phyloP scores from a whole-genome alignment of 2,329 filamentous ascomycete species.

The Didymella lethalis region DNA sequence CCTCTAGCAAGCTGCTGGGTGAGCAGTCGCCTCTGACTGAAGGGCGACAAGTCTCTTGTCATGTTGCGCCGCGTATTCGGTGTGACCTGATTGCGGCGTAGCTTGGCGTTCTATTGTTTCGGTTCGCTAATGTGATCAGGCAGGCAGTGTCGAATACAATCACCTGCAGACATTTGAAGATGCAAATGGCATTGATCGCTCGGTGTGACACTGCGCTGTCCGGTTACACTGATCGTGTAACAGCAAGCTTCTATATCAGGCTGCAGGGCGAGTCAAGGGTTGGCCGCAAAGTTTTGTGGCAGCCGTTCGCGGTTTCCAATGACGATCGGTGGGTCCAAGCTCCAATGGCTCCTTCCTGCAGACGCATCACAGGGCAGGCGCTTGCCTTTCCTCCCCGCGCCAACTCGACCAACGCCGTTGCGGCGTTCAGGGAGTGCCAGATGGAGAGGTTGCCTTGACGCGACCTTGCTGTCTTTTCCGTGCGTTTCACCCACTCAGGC shows the following conservation, averaged over 20 bases:
- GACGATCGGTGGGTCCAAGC: conserved; percentile 6
- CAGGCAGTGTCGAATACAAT: conserved; percentile 2
- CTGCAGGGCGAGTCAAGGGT: conserved; percentile 4
- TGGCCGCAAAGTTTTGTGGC: conserved; percentile 15
- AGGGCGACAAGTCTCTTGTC: conserved; percentile 44
- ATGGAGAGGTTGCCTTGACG: conserved; percentile 4
- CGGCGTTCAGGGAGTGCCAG: conserved; percentile 4
- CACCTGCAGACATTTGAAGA: not conserved
- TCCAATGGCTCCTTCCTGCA: not conserved
- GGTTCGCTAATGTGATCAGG: conserved; percentile 3
- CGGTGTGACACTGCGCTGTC: conserved; percentile 5
- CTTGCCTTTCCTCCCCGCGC: conserved; percentile 14
- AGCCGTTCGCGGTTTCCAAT: conserved; percentile 21
- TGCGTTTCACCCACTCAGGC: conserved; percentile 13
- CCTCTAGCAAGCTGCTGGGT: conserved; percentile 37
- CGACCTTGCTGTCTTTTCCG: not conserved
- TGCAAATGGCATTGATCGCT: not conserved
- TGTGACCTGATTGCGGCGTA: conserved; percentile 1
- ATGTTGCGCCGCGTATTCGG: conserved; percentile 21
- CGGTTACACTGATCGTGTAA: conserved; percentile 3
- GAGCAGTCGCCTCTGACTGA: conserved; percentile 42
- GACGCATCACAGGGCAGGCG: conserved; percentile 16
- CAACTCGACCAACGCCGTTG: conserved; percentile 12
- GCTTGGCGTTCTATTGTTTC: conserved; percentile 11
- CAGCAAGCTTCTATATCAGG: conserved; percentile 12